Percentiles rank a stretch among this genome's conserved stretches.
Evolutionary conservation across 768 basidiomycete genomes (phyloP).

Genomic region (Termitomyces sp.): DNA sequence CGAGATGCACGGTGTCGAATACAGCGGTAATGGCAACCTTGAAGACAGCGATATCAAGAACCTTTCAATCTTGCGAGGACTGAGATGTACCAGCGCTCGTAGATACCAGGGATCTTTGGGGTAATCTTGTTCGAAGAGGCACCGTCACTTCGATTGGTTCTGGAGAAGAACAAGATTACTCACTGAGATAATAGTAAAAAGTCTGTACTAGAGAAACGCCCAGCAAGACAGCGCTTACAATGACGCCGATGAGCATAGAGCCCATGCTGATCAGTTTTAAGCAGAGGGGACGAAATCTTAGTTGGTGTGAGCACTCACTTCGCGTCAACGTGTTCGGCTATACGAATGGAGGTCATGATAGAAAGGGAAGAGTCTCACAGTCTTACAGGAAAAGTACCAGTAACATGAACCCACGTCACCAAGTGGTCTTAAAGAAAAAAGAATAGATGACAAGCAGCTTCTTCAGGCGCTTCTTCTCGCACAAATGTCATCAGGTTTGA

Average conservation of each 20-base stretch:
- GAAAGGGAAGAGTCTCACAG: not conserved
- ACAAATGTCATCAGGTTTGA: not conserved
- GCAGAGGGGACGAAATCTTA: not conserved
- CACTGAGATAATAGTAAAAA: conserved; percentile 17
- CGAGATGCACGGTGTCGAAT: conserved; percentile 48
- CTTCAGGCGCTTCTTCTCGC: not conserved
- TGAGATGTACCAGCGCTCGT: conserved; percentile 5
- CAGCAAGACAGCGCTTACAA: conserved; percentile 17
- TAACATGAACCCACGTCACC: not conserved
- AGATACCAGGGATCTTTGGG: conserved; percentile 17
- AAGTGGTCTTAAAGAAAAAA: not conserved
- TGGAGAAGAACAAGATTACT: not conserved
- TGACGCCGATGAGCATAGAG: conserved; percentile 15
- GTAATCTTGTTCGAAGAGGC: conserved; percentile 7
- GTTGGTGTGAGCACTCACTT: conserved; percentile 9
- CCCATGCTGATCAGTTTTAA: conserved; percentile 13
- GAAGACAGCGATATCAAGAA: not conserved
- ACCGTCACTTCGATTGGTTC: not conserved
- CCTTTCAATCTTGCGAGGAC: not conserved
- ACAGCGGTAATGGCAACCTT: conserved; percentile 38
- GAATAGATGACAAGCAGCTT: not conserved
- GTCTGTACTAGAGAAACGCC: conserved; percentile 19
- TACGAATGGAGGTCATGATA: conserved; percentile 1
- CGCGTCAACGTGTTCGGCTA: conserved; percentile 7
- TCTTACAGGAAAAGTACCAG: not conserved